Conservation (phyloP, 1,284 basidiomycete genomes). For the Meripilus lineatus region DNA sequence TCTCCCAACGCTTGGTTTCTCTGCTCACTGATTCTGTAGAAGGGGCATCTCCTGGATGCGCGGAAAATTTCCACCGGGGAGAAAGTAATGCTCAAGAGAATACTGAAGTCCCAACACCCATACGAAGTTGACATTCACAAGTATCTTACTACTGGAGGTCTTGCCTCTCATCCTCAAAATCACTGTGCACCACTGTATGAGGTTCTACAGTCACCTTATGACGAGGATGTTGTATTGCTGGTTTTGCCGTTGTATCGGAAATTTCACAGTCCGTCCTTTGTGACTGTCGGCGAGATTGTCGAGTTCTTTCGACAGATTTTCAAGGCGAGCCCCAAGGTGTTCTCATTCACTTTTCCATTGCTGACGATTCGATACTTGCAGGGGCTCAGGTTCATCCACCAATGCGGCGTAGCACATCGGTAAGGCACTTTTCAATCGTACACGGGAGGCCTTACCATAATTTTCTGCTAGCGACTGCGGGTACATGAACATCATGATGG, state of each 20-base stretch:
- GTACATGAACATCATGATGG: constrained; percentile 35
- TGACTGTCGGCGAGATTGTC: constrained; percentile 11
- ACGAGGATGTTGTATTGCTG: constrained; percentile 1
- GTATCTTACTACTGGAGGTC: constrained; percentile 17
- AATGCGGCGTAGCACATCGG: constrained; percentile 16
- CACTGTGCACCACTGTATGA: constrained; percentile 23
- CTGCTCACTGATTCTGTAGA: constrained; percentile 1
- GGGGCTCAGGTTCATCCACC: constrained; percentile 34
- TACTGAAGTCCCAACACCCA: constrained; percentile 9
- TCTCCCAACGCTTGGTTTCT: background rate
- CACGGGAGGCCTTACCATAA: constrained; percentile 13
- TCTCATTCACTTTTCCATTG: too few relatives aligned
- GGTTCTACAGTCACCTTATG: too few relatives aligned
- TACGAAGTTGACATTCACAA: constrained; percentile 18
- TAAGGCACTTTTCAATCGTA: constrained; percentile 13
- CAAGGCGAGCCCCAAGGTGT: constrained; percentile 10
- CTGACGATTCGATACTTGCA: constrained; percentile 9
- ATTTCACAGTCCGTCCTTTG: constrained; percentile 10
- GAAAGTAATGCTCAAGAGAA: constrained; percentile 20
- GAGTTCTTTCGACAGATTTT: constrained; percentile 16
- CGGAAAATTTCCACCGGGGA: constrained; percentile 18
- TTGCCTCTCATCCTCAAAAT: too few relatives aligned
- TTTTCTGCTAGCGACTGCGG: constrained; percentile 8
- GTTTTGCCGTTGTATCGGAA: background rate
- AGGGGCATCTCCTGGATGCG: constrained; percentile 20